Evolutionary conservation across 345 rosid species (phyloP), one percentile per base, ranked within the genome.

Genomic region (Cochlearia excelsa): DNA sequence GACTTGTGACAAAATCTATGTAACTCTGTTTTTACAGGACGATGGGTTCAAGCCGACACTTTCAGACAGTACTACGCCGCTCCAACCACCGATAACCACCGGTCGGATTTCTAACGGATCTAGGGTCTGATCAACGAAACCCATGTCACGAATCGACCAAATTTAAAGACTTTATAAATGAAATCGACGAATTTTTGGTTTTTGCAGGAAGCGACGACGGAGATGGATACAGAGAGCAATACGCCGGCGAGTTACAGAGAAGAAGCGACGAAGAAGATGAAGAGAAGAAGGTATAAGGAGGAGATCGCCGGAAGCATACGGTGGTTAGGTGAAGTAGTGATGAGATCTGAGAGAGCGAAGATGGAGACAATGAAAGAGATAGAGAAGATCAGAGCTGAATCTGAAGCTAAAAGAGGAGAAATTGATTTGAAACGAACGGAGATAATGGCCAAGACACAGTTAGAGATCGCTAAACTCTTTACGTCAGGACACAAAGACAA

Each of bases 371-470:
- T 88, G 88, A 84, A 71, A 60, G 96, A 92, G 66, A 61, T 92
- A 1, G 96, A 92, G 76, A 92, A 67, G 45, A 86, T 92, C 96
- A 84, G 98, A 71, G 79, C 71, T 3, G 98, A 92, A 73, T 93
- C 95, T 1, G 96, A 92, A 61, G 79, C 81, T 1, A 88, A 77
- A 65, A 83, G 96, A 70, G 82, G 82, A 6, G 96, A 92, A 75
- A 77, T 86, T 79, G 98, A 92, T 48, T 80, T 92, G 54, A 92
- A 84, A 74, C 81, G 96, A 64, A 86, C 95, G 4, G 90, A 92
- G 78, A 88, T 92, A 59, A 73, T 92, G 45, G 93, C 98, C 16
- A 88, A 72, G 60, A 84, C 98, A 2, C 98, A 92, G 51, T n/a
- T 92, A 52, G 96, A 92, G 76, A 88, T 92, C 59, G 96, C 98